These are phyloP conservation scores for Cladophialophora psammophila DNA, from an alignment of 2,329 filamentous ascomycete genomes.

Conservation along the genomic window DNA sequence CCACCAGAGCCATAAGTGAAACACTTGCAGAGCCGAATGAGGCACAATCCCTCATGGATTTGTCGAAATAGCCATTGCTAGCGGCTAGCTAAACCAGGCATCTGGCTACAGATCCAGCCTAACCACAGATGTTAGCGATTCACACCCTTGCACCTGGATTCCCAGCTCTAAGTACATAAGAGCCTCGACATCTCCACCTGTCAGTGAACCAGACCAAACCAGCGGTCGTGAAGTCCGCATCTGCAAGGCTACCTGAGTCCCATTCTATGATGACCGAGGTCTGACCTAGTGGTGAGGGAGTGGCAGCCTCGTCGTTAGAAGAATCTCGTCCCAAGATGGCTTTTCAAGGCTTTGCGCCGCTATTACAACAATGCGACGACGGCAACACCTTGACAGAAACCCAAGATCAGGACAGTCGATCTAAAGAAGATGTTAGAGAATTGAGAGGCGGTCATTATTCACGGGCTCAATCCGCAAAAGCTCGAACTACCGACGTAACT, in stretches of 20 bases:
- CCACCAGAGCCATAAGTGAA: background rate
- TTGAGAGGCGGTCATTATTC: background rate
- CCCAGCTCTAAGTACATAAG: background rate
- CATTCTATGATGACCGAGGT: background rate
- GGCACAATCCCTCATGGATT: background rate
- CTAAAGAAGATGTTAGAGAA: background rate
- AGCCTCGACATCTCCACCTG: background rate
- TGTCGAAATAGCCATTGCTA: background rate
- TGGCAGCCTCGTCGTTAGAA: background rate
- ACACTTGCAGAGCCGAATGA: background rate
- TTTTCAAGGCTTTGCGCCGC: conserved; percentile 5
- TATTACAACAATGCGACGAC: background rate
- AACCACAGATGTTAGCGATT: background rate
- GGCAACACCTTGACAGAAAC: background rate
- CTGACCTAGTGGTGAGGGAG: background rate
- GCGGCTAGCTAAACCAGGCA: background rate
- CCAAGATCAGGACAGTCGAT: background rate
- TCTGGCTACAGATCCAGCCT: background rate
- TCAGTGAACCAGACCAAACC: background rate
- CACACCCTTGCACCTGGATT: background rate
- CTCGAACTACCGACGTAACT: background rate
- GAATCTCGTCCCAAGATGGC: conserved; percentile 1
- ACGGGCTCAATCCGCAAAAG: background rate
- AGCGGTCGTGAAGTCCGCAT: background rate
- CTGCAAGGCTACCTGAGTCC: background rate